Evolutionary conservation across 1,284 basidiomycete genomes (phyloP).

Genomic region (Ustilago bromivora): DNA sequence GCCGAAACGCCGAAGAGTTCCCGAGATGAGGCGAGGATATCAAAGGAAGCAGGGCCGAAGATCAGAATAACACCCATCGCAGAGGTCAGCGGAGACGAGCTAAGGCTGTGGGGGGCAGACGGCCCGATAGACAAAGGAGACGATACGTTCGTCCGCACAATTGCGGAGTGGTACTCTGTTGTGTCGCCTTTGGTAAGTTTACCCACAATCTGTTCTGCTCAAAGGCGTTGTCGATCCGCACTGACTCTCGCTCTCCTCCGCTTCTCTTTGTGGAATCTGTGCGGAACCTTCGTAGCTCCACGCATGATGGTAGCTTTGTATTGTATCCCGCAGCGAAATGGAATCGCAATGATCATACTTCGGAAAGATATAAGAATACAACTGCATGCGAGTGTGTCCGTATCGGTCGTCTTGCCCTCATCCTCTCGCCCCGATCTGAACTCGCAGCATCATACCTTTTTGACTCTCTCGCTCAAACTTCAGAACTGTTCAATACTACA

Average conservation of each 20-base stretch:
- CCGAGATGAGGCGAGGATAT: background rate
- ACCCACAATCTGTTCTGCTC: background rate
- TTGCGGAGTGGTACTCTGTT: constrained; percentile 45
- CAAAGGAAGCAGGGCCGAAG: background rate
- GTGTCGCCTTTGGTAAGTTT: constrained; percentile 42
- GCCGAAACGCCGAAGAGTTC: background rate
- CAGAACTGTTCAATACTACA: background rate
- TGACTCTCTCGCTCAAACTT: background rate
- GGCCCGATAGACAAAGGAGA: constrained; percentile 52
- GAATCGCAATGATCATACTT: background rate
- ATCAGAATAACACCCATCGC: constrained; percentile 23
- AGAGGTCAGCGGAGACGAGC: constrained; percentile 5
- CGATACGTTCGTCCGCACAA: constrained; percentile 41
- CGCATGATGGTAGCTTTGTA: background rate
- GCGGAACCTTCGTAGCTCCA: constrained; percentile 1
- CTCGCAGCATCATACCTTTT: background rate
- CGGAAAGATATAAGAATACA: background rate
- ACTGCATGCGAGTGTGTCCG: background rate
- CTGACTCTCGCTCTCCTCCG: background rate
- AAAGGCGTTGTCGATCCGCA: background rate
- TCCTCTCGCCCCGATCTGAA: background rate
- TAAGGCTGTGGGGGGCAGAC: constrained; percentile 49
- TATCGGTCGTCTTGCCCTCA: background rate
- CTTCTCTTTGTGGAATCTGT: background rate
- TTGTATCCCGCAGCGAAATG: background rate